A percentile compares a stretch with the other conserved stretches of the same genome.
Conservation (phyloP, 1,284 basidiomycete species). For the Cryptococcus sp. region DNA sequence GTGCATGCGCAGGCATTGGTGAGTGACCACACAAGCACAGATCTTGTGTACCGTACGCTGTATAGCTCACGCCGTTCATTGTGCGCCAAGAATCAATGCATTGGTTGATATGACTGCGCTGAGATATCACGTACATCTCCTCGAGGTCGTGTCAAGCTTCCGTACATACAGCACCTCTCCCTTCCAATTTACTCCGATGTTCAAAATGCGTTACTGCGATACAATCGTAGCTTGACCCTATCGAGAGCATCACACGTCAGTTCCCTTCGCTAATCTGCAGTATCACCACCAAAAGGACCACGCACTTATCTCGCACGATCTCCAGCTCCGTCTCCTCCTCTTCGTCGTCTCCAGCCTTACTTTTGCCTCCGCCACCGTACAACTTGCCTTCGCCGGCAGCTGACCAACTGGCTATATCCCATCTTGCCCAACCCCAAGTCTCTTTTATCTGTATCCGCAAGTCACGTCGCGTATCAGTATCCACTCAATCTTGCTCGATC, state of each 20-base stretch:
- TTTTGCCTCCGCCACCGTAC: conserved; percentile 16
- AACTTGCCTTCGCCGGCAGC: conserved; percentile 51
- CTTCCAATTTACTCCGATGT: no score
- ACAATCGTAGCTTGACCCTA: conserved; percentile 21
- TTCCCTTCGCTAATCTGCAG: neutral
- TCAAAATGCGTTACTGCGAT: conserved; percentile 22
- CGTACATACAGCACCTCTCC: neutral
- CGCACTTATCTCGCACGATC: conserved; percentile 63
- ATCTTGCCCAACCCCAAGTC: conserved; percentile 71
- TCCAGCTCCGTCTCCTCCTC: conserved; percentile 49
- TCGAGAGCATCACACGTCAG: neutral
- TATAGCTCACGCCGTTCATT: no score
- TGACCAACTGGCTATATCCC: conserved; percentile 64
- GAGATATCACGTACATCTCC: no score
- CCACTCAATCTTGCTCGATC: neutral
- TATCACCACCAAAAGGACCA: neutral
- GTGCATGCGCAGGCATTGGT: no score
- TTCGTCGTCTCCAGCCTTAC: conserved; percentile 44
- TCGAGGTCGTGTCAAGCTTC: neutral
- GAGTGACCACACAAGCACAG: no score
- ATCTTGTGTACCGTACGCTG: no score
- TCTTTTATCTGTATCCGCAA: conserved; percentile 63
- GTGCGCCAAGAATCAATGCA: neutral
- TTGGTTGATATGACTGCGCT: no score
- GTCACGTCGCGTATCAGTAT: neutral